Conservation (phyloP, 371 early-diverging fungal genomes). For the Rhizopus sp. region DNA sequence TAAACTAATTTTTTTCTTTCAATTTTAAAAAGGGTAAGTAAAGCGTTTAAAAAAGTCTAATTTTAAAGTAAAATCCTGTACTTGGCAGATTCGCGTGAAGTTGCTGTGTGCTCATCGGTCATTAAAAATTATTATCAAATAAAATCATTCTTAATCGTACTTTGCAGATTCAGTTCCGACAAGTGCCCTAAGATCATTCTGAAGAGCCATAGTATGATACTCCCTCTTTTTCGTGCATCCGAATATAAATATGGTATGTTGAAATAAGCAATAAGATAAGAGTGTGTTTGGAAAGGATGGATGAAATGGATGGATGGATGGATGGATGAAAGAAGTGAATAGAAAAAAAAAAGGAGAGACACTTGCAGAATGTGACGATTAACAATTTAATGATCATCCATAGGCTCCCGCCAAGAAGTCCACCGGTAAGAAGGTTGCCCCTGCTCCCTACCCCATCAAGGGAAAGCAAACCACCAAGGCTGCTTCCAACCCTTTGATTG, state of each 20-base stretch:
- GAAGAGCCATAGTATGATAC: neutral
- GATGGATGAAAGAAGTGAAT: constrained; percentile 11
- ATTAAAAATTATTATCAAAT: too few relatives aligned
- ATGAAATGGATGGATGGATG: constrained; percentile 18
- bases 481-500: constrained; percentile 87
- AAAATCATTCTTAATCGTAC: too few relatives aligned
- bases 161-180: too few relatives aligned
- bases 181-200: too few relatives aligned
- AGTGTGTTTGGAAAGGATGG: constrained; percentile 1
- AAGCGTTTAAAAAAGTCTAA: too few relatives aligned
- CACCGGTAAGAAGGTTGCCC: constrained; percentile 88
- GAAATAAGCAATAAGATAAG: neutral
- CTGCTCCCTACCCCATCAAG: constrained; percentile 82
- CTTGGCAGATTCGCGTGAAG: too few relatives aligned
- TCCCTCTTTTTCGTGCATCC: constrained; percentile 30
- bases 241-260: constrained; percentile 21
- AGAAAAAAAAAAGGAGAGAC: neutral
- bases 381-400: neutral
- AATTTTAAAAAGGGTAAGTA: too few relatives aligned
- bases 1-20: too few relatives aligned
- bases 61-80: too few relatives aligned
- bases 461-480: constrained; percentile 67
- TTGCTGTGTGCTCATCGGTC: too few relatives aligned
- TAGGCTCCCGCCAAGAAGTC: constrained; percentile 50
- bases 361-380: neutral